These are phyloP conservation scores for Penicillium sp. DNA, from an alignment of 2,329 filamentous ascomycete species.

Conservation along the genomic window DNA sequence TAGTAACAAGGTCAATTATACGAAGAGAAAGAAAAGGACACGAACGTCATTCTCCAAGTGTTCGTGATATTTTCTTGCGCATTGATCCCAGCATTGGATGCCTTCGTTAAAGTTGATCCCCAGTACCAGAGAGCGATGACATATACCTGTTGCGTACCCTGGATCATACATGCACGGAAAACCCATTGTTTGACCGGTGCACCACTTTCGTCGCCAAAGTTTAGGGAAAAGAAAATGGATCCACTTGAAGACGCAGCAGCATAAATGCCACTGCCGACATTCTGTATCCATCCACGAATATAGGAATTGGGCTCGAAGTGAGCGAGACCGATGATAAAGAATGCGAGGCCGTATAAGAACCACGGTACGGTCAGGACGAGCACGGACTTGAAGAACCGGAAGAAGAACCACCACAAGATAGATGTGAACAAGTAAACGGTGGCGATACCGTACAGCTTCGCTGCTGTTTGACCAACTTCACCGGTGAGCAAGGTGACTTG, in stretches of 20 bases:
- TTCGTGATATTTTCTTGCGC: conserved; percentile 43
- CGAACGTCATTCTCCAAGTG: conserved; percentile 51
- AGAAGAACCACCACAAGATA: conserved; percentile 66
- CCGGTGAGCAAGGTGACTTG: conserved; percentile 71
- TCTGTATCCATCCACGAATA: conserved; percentile 60
- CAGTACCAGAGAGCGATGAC: conserved; percentile 69
- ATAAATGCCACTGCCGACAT: conserved; percentile 65
- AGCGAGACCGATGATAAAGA: conserved; percentile 66
- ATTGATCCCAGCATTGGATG: conserved; percentile 47
- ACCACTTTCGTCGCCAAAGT: conserved; percentile 68
- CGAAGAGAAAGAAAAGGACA: background rate
- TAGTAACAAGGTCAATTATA: conserved; percentile 10
- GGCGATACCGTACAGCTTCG: conserved; percentile 64
- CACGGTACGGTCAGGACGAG: conserved; percentile 65
- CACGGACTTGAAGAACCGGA: conserved; percentile 61
- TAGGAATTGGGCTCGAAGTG: conserved; percentile 54
- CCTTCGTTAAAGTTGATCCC: conserved; percentile 60
- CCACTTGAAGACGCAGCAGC: conserved; percentile 66
- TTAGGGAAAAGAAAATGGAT: conserved; percentile 68
- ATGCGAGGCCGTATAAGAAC: conserved; percentile 65
- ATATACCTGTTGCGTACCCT: conserved; percentile 70
- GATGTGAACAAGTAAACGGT: conserved; percentile 63
- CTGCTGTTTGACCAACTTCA: conserved; percentile 62
- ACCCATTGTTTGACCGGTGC: conserved; percentile 68
- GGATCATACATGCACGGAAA: conserved; percentile 68